Percentiles rank a stretch among this genome's conserved stretches.
Evolutionary conservation across 2,329 filamentous ascomycete genomes (phyloP).

Genomic region (Pseudogymnoascus sp.): DNA sequence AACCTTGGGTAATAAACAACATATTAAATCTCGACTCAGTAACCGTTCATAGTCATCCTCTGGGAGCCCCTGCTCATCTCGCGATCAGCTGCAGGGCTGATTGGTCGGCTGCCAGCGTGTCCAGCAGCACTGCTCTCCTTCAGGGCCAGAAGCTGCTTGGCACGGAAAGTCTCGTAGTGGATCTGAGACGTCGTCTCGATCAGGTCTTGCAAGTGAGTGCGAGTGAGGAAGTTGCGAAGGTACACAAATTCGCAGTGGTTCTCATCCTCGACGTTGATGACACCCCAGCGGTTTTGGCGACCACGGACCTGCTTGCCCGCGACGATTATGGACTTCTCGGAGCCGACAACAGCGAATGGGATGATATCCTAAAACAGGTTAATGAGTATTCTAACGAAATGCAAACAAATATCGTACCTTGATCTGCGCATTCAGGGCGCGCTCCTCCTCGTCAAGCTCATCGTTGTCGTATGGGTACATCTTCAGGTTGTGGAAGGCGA

Average conservation of each 20-base stretch:
- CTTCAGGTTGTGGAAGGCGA: conserved; percentile 98
- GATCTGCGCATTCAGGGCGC: conserved; percentile 86
- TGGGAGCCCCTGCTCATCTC: conserved; percentile 96
- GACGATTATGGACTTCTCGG: conserved; percentile 95
- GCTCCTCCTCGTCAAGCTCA: conserved; percentile 95
- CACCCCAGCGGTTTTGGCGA: conserved; percentile 97
- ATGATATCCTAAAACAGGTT: conserved; percentile 63
- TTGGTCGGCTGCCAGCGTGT: conserved; percentile 74
- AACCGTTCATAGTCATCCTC: conserved; percentile 98
- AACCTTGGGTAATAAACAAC: conserved; percentile 13
- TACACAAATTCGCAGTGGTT: conserved; percentile 99
- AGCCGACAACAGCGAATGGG: conserved; percentile 95
- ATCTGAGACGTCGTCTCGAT: conserved; percentile 99
- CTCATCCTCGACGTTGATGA: conserved; percentile 99
- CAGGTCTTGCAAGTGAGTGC: conserved; percentile 95
- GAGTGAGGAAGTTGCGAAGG: conserved; percentile 94
- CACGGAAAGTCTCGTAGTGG: conserved; percentile 99
- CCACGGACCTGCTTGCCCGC: conserved; percentile 95
- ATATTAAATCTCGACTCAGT: conserved; percentile 45
- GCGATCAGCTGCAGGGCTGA: conserved; percentile 88
- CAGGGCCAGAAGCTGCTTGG: conserved; percentile 93
- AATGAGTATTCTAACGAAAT: conserved; percentile 21
- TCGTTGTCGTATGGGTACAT: conserved; percentile 99
- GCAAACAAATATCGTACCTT: conserved; percentile 54
- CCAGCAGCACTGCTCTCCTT: conserved; percentile 90